Conservation (phyloP, 2,329 filamentous ascomycete species). For the Ceratocystis variospora region DNA sequence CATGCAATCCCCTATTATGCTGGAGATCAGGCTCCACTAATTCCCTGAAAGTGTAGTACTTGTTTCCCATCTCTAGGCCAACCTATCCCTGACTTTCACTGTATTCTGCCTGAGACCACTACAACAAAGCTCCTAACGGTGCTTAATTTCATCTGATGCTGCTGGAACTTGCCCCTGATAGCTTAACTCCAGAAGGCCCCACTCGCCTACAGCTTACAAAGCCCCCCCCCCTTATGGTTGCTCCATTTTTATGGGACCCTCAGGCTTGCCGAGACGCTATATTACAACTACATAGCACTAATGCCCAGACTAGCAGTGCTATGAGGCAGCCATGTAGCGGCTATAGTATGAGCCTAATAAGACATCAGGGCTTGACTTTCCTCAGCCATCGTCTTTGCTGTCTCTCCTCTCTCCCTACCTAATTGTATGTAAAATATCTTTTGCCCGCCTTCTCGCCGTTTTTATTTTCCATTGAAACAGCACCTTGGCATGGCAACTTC, state of each 20-base stretch:
- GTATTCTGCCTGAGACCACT: background rate
- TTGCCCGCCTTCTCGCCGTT: background rate
- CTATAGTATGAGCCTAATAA: background rate
- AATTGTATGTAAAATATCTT: no score
- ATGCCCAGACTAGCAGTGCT: background rate
- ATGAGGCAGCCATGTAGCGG: background rate
- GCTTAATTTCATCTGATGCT: constrained; percentile 5
- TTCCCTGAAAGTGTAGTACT: no score
- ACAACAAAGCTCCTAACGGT: background rate
- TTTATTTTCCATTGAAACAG: background rate
- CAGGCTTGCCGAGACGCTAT: background rate
- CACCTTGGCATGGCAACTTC: background rate
- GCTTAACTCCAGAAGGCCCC: background rate
- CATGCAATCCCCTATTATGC: background rate
- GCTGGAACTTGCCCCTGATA: background rate
- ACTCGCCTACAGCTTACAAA: background rate
- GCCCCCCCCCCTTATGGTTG: no score
- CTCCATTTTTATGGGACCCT: no score
- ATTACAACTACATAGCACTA: background rate
- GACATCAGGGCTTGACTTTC: background rate
- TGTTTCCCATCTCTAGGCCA: background rate
- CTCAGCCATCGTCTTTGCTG: background rate
- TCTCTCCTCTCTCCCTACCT: background rate
- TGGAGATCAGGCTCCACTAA: no score
- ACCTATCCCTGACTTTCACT: background rate